Percentiles rank a stretch among this genome's conserved stretches.
Evolutionary conservation across 805 yeast genomes (phyloP).

Genomic region (Pichia pseudocactophila): DNA sequence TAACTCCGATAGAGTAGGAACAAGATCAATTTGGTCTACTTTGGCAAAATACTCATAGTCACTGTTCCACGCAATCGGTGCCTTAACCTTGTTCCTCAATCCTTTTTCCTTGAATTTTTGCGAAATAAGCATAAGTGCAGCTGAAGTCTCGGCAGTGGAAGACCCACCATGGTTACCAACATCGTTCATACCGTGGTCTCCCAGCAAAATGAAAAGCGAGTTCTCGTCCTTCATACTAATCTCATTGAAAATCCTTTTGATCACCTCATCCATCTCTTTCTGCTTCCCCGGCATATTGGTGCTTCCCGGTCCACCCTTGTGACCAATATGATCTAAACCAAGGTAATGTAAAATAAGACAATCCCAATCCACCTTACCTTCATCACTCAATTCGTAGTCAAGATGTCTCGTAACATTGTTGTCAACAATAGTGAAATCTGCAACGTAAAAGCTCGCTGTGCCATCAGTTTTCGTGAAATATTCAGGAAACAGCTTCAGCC

Average conservation of each 20-base stretch:
- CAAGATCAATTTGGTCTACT: constrained; percentile 63
- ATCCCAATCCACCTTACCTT: constrained; percentile 55
- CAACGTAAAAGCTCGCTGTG: constrained; percentile 87
- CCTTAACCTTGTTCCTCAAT: constrained; percentile 16
- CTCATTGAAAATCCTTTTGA: constrained; percentile 39
- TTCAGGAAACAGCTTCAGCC: constrained; percentile 82
- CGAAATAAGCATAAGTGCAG: constrained; percentile 68
- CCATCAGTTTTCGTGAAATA: constrained; percentile 67
- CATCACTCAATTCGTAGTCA: constrained; percentile 41
- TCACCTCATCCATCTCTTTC: constrained; percentile 70
- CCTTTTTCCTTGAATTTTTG: constrained; percentile 38
- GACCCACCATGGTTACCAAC: constrained; percentile 97
- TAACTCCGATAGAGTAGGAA: constrained; percentile 57
- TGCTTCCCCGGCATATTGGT: constrained; percentile 77
- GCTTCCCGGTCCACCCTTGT: constrained; percentile 87
- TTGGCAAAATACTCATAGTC: constrained; percentile 45
- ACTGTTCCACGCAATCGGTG: constrained; percentile 32
- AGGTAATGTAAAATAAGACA: constrained; percentile 79
- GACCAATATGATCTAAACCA: constrained; percentile 97
- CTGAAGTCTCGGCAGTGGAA: constrained; percentile 82
- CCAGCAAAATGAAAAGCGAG: constrained; percentile 68
- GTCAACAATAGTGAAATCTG: constrained; percentile 93
- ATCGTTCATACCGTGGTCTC: constrained; percentile 97
- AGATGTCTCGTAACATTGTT: constrained; percentile 86
- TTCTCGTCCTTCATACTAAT: constrained; percentile 25